phyloP scores from a whole-genome alignment of 2,329 filamentous ascomycete species.

The Triangularia verruculosa region DNA sequence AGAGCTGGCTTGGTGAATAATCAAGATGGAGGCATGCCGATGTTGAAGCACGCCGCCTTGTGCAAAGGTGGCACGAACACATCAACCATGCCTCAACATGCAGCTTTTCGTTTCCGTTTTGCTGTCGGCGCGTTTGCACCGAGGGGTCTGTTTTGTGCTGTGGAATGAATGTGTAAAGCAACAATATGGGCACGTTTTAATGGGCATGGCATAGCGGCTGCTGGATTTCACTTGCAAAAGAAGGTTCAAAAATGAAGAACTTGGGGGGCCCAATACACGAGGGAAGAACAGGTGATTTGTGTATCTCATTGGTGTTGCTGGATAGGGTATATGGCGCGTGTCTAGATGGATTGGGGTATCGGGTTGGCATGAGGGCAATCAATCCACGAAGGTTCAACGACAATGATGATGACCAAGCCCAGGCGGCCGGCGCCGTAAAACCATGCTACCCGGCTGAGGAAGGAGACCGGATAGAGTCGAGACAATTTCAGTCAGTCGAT shows the following conservation, averaged over 20 bases:
- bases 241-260: not conserved
- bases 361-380: not conserved
- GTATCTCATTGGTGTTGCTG: not conserved
- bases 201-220: not conserved
- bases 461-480: not conserved
- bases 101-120: not conserved
- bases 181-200: not conserved
- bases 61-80: not conserved
- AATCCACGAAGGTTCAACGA: not conserved
- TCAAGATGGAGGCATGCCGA: not conserved
- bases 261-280: not conserved
- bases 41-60: not conserved
- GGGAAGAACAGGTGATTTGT: not conserved
- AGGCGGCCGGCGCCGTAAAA: not conserved
- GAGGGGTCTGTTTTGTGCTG: not conserved
- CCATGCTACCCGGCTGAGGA: not conserved
- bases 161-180: not conserved
- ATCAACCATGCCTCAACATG: not conserved
- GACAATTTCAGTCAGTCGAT: not conserved
- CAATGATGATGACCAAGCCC: not conserved
- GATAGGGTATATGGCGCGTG: not conserved
- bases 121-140: not conserved
- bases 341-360: not conserved
- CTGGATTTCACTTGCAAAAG: not conserved
- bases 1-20: not conserved